Conservation (phyloP, 495 filamentous ascomycete genomes). For the Tetracladium marchalianum region DNA sequence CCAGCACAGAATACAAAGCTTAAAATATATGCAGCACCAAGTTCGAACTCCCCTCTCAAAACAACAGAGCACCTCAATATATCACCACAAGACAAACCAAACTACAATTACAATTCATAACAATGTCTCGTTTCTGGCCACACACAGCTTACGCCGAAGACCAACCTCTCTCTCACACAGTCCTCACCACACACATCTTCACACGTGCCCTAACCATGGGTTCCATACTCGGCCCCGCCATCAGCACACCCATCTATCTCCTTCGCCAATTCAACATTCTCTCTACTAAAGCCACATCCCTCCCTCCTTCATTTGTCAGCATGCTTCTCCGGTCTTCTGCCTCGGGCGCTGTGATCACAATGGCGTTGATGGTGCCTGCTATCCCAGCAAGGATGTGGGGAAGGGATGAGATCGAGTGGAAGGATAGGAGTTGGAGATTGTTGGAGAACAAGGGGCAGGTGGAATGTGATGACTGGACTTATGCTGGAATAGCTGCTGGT, state of each 20-base stretch:
- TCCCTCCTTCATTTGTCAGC: constrained; percentile 1
- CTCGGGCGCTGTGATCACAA: constrained; percentile 20
- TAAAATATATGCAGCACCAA: too few species aligned
- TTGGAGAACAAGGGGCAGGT: constrained; percentile 43
- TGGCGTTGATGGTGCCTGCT: constrained; percentile 23
- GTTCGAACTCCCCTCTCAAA: too few species aligned
- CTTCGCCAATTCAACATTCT: constrained; percentile 4
- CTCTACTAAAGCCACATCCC: neutral
- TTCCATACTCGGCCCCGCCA: constrained; percentile 28
- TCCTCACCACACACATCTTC: constrained; percentile 48
- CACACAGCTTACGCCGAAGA: constrained; percentile 51
- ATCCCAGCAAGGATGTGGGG: constrained; percentile 40
- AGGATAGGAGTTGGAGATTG: constrained; percentile 49
- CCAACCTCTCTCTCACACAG: constrained; percentile 37
- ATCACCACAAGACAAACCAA: too few species aligned
- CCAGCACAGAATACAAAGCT: too few species aligned
- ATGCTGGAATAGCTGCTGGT: constrained; percentile 29
- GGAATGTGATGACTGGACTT: constrained; percentile 37
- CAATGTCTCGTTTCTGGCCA: constrained; percentile 42
- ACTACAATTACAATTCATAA: neutral
- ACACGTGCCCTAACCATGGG: constrained; percentile 42
- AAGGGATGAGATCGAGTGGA: constrained; percentile 49
- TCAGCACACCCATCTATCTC: constrained; percentile 7
- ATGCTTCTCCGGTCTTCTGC: constrained; percentile 29
- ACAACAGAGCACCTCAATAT: too few species aligned